Conservation (phyloP, 208 protist genomes). For the Trypanosoma avium region DNA sequence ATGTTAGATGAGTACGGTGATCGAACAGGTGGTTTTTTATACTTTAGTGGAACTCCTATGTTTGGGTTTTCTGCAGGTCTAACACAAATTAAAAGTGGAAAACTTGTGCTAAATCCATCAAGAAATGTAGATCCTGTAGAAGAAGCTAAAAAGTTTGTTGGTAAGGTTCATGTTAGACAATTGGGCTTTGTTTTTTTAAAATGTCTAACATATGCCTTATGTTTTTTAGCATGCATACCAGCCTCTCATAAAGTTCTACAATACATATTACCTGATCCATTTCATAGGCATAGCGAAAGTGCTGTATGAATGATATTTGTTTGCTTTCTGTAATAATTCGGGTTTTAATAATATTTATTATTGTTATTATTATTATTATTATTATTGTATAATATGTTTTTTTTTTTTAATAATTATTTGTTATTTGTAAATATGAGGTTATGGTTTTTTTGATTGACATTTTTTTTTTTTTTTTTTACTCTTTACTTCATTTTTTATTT, state of each 20-base stretch:
- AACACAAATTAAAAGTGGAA: conserved; percentile 54
- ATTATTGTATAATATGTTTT: too few relatives aligned
- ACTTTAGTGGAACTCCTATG: conserved; percentile 84
- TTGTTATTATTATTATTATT: too few relatives aligned
- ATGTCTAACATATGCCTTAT: conserved; percentile 48
- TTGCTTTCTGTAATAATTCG: conserved; percentile 12
- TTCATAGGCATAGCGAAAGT: conserved; percentile 71
- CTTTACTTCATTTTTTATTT: conserved; percentile 8
- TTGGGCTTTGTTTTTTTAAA: conserved; percentile 79
- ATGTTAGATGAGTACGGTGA: conserved; percentile 82
- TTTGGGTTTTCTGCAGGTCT: conserved; percentile 72
- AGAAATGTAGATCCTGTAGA: conserved; percentile 60
- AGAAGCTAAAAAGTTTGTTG: conserved; percentile 71
- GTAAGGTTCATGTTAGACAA: conserved; percentile 74
- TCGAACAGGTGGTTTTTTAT: conserved; percentile 76
- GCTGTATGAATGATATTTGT: conserved; percentile 11
- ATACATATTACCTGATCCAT: conserved; percentile 65
- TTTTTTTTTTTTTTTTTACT: conserved; percentile 23
- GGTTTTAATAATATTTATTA: too few relatives aligned
- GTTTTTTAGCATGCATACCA: conserved; percentile 70
- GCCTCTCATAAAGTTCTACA: conserved; percentile 61
- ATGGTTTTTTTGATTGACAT: too few relatives aligned
- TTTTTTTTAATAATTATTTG: too few relatives aligned
- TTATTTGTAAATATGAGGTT: too few relatives aligned
- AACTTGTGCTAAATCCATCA: conserved; percentile 73